Percentiles rank a stretch among this genome's conserved stretches.
Evolutionary conservation across 2,329 filamentous ascomycete species (phyloP).

Genomic region (Penicillium corylophilum): DNA sequence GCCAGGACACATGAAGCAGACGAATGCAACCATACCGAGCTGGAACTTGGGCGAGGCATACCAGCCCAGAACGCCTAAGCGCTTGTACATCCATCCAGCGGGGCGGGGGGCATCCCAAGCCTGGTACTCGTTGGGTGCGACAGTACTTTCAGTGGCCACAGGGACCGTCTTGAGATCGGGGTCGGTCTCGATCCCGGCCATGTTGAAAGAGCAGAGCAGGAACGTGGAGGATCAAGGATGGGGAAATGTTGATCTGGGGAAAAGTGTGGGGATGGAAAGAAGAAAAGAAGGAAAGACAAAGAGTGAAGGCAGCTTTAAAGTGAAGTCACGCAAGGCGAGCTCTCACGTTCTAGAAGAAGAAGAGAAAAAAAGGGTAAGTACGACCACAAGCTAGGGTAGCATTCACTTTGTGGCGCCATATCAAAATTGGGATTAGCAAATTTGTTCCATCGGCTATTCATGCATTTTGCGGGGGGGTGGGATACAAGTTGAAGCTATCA

Average conservation of each 20-base stretch:
- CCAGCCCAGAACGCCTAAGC: constrained; percentile 55
- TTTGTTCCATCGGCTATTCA: background rate
- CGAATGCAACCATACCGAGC: constrained; percentile 65
- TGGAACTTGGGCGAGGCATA: constrained; percentile 71
- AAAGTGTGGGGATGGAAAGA: background rate
- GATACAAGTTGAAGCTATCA: constrained; percentile 8
- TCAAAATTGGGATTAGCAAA: background rate
- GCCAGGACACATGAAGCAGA: constrained; percentile 70
- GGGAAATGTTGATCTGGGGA: background rate
- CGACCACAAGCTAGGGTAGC: constrained; percentile 22
- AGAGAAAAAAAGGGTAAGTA: constrained; percentile 2
- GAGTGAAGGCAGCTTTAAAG: background rate
- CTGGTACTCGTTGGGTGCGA: background rate
- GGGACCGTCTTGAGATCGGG: constrained; percentile 9
- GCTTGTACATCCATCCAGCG: constrained; percentile 56
- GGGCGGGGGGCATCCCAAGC: constrained; percentile 9
- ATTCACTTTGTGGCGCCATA: constrained; percentile 2
- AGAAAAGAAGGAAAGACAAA: background rate
- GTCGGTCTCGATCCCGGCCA: constrained; percentile 14
- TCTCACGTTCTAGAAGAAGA: background rate
- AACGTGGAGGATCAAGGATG: background rate
- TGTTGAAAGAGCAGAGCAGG: background rate
- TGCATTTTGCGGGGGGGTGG: background rate
- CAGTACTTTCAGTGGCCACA: constrained; percentile 5
- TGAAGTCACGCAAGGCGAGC: background rate